phyloP scores from a whole-genome alignment of 2,329 filamentous ascomycete species.

The Ceratocystis colombiana region DNA sequence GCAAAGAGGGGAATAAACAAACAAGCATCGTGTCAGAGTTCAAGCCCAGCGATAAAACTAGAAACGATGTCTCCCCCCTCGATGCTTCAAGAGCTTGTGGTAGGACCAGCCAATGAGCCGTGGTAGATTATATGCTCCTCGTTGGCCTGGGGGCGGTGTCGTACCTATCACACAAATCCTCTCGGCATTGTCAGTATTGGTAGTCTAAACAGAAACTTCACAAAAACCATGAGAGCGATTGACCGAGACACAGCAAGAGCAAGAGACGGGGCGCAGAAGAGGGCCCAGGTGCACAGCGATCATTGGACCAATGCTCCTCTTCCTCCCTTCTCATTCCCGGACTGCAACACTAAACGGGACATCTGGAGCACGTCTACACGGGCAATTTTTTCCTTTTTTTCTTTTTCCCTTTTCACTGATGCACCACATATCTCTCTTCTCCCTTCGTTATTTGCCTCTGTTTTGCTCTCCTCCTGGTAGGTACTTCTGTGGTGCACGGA shows the following conservation, averaged over 20 bases:
- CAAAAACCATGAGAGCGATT: no score
- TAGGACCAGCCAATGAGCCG: background rate
- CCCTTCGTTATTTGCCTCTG: constrained; percentile 1
- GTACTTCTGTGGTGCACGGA: constrained; percentile 14
- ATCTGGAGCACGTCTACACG: background rate
- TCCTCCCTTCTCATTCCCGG: background rate
- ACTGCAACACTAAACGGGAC: background rate
- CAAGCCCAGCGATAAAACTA: no score
- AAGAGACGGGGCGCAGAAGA: constrained; percentile 10
- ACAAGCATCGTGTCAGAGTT: background rate
- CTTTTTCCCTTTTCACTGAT: no score
- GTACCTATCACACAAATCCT: background rate
- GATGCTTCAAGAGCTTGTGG: background rate
- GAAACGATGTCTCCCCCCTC: background rate
- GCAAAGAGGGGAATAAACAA: background rate
- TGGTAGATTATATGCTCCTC: background rate
- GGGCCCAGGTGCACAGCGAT: constrained; percentile 8
- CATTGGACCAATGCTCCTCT: constrained; percentile 10
- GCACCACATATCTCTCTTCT: background rate
- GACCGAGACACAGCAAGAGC: background rate
- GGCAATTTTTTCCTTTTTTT: background rate
- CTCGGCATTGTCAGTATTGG: background rate
- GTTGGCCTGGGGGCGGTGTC: background rate
- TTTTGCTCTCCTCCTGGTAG: constrained; percentile 7
- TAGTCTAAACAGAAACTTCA: no score